These are phyloP conservation scores for Lavandula angustifolia DNA, from an alignment of 257 asterid species.

Conservation along the genomic window DNA sequence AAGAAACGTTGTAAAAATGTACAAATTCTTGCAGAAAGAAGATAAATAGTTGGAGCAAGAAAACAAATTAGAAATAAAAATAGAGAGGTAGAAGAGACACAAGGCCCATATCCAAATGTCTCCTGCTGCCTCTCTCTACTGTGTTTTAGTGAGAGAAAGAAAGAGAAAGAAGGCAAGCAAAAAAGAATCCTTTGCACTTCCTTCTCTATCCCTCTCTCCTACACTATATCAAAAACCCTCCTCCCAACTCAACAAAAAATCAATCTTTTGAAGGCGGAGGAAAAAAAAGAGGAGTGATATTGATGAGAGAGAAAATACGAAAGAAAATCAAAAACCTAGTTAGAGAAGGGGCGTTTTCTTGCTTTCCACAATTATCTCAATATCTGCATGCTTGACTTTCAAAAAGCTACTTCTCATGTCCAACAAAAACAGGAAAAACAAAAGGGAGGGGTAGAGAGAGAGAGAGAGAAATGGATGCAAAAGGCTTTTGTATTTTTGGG, in stretches of 20 bases:
- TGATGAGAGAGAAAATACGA: not conserved
- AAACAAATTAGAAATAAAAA: not conserved
- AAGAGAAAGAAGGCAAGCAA: conserved; percentile 45
- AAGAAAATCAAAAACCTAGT: conserved; percentile 39
- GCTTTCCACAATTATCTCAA: conserved; percentile 37
- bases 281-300: too few species aligned
- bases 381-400: conserved; percentile 68
- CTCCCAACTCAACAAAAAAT: not conserved
- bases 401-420: conserved; percentile 39
- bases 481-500: conserved; percentile 30
- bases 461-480: conserved; percentile 21
- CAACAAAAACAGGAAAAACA: conserved; percentile 33
- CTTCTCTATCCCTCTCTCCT: conserved; percentile 50
- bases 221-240: conserved; percentile 19
- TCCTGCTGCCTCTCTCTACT: conserved; percentile 64
- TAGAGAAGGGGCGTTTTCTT: conserved; percentile 17
- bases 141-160: conserved; percentile 36
- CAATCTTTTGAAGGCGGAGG: conserved; percentile 20
- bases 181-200: conserved; percentile 38
- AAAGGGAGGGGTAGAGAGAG: conserved; percentile 15
- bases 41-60: not conserved
- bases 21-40: not conserved
- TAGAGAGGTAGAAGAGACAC: conserved; percentile 94
- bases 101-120: conserved; percentile 82
- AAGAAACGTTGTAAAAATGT: conserved; percentile 13